Evolutionary conservation across 441 rosid species (phyloP).

Genomic region (Brassica hybrid): DNA sequence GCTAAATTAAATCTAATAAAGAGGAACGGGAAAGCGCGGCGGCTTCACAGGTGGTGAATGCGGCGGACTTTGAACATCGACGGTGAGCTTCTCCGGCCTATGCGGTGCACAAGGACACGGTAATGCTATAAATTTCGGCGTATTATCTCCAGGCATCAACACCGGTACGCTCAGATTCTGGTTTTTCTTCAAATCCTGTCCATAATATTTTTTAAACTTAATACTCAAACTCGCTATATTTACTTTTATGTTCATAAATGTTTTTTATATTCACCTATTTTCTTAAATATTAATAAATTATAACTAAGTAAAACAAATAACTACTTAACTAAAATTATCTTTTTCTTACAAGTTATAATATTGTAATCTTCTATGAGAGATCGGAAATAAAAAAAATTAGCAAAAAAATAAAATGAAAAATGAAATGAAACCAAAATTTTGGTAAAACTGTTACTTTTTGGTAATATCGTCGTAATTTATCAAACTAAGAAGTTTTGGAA

Average conservation of each 20-base stretch:
- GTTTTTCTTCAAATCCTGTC: conserved; percentile 58
- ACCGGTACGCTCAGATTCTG: conserved; percentile 70
- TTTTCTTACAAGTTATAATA: conserved; percentile 1
- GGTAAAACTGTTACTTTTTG: neutral
- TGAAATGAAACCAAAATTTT: neutral
- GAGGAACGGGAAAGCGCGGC: conserved; percentile 66
- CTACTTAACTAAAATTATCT: neutral
- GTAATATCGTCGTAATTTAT: neutral
- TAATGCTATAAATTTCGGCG: conserved; percentile 86
- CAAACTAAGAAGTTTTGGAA: neutral
- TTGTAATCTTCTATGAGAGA: neutral
- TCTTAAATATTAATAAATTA: too few species aligned
- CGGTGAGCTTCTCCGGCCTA: conserved; percentile 48
- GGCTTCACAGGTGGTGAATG: conserved; percentile 47
- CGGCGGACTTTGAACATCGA: conserved; percentile 52
- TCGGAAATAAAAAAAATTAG: neutral
- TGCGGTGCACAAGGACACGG: conserved; percentile 85
- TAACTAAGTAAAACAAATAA: too few species aligned
- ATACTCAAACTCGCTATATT: neutral
- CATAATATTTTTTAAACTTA: neutral
- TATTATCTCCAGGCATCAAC: conserved; percentile 83
- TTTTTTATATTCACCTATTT: too few species aligned
- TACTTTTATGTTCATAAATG: neutral
- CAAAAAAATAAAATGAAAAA: neutral
- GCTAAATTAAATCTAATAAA: conserved; percentile 52